Percentiles rank a stretch among this genome's conserved stretches.
Conservation (phyloP, 495 filamentous ascomycete species). For the Podospora pseudocomata region DNA sequence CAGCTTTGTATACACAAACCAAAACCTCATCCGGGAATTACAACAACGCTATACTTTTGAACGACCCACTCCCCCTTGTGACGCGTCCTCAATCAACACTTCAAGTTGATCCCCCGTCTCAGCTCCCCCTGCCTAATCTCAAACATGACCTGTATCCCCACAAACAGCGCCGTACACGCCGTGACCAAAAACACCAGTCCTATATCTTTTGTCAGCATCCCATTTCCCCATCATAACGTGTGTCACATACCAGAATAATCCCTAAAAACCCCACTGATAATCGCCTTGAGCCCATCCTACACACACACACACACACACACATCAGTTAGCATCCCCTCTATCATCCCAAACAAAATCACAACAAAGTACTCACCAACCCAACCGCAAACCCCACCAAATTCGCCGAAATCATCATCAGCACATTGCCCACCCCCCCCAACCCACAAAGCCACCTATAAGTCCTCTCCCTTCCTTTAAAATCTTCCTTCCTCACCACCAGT, state of each 20-base stretch:
- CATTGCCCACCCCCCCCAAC: slow-evolving; percentile 78
- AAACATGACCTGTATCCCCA: slow-evolving; percentile 93
- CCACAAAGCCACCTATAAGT: slow-evolving; percentile 77
- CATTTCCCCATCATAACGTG: neutral
- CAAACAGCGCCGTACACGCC: slow-evolving; percentile 71
- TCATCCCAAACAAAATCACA: no score
- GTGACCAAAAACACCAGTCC: slow-evolving; percentile 68
- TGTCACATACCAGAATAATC: slow-evolving; percentile 59
- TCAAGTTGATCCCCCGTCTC: slow-evolving; percentile 76
- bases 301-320: no score
- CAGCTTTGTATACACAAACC: neutral
- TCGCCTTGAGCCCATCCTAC: slow-evolving; percentile 69
- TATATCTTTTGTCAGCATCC: slow-evolving; percentile 28
- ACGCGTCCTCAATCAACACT: slow-evolving; percentile 54
- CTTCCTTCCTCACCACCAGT: slow-evolving; percentile 63
- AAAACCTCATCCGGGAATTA: no score
- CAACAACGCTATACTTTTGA: neutral
- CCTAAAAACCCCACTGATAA: slow-evolving; percentile 69
- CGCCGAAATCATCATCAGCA: slow-evolving; percentile 93
- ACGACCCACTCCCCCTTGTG: no score
- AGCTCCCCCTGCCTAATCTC: slow-evolving; percentile 83
- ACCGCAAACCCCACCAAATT: slow-evolving; percentile 95
- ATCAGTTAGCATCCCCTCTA: no score
- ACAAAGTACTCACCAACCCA: slow-evolving; percentile 46
- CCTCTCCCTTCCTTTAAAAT: slow-evolving; percentile 64